These are phyloP conservation scores for Carnegiea gigantea DNA, from an alignment of 179 eudicot genomes.

Conservation along the genomic window DNA sequence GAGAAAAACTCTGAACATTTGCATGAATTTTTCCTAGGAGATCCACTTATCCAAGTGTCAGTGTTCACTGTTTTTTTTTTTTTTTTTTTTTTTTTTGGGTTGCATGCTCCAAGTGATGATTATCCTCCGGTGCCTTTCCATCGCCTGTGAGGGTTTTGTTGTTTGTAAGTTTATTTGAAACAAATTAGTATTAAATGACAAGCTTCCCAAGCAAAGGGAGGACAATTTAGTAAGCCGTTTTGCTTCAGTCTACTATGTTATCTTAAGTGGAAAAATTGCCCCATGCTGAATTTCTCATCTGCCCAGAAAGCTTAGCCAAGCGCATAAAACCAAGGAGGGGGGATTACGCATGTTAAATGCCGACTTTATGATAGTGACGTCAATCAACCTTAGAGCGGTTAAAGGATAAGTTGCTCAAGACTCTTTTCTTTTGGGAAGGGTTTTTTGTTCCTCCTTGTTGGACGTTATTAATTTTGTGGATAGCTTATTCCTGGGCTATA, in stretches of 20 bases:
- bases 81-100: too few species aligned
- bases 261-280: neutral
- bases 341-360: neutral
- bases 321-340: neutral
- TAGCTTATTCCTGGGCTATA: too few species aligned
- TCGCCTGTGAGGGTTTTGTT: neutral
- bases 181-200: neutral
- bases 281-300: neutral
- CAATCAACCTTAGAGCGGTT: neutral
- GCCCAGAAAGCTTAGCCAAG: neutral
- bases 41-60: neutral
- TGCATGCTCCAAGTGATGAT: neutral
- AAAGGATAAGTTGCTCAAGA: too few species aligned
- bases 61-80: neutral
- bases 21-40: neutral
- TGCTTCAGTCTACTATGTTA: neutral
- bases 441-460: too few species aligned
- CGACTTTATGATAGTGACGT: neutral
- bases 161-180: neutral
- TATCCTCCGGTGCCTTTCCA: neutral
- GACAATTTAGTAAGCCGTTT: neutral
- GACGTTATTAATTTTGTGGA: too few species aligned
- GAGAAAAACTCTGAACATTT: neutral
- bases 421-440: too few species aligned
- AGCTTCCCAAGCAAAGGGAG: neutral